These are phyloP conservation scores for Diutina ranongensis DNA, from an alignment of 1,139 yeast genomes.

Conservation along the genomic window DNA sequence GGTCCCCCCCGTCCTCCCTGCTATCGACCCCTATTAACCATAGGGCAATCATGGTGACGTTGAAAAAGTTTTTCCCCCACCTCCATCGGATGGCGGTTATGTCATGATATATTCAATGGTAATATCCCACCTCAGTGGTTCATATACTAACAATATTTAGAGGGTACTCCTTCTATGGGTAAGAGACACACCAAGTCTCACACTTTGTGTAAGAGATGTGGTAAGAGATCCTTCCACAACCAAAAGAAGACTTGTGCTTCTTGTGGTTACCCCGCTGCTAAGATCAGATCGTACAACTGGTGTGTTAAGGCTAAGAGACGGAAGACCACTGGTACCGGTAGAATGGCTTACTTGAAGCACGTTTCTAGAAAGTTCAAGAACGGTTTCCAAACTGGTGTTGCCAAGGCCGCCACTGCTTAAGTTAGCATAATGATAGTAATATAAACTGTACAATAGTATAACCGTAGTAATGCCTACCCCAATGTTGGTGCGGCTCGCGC, in stretches of 20 bases:
- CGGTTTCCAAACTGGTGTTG: constrained; percentile 85
- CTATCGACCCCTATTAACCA: too few species aligned
- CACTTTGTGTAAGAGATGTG: constrained; percentile 99
- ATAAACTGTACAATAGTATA: constrained; percentile 2
- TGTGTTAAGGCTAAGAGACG: constrained; percentile 98
- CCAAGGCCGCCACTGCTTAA: constrained; percentile 40
- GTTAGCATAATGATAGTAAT: constrained; percentile 1
- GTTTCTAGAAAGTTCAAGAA: constrained; percentile 97
- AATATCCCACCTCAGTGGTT: background rate
- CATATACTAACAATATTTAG: constrained; percentile 28
- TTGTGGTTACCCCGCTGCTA: constrained; percentile 99
- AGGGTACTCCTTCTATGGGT: constrained; percentile 99
- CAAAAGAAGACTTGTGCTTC: constrained; percentile 99
- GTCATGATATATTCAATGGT: background rate
- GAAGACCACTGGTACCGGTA: constrained; percentile 99
- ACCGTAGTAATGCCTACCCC: background rate
- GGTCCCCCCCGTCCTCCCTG: too few species aligned
- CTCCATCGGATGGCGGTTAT: background rate
- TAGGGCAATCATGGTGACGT: background rate
- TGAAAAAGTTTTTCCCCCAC: background rate
- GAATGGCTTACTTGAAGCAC: constrained; percentile 96
- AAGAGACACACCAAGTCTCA: constrained; percentile 99
- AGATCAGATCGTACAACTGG: constrained; percentile 99
- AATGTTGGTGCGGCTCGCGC: background rate
- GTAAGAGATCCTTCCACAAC: constrained; percentile 96